phyloP scores from a whole-genome alignment of 306 rosid genomes.

The Carpinus viminea region DNA sequence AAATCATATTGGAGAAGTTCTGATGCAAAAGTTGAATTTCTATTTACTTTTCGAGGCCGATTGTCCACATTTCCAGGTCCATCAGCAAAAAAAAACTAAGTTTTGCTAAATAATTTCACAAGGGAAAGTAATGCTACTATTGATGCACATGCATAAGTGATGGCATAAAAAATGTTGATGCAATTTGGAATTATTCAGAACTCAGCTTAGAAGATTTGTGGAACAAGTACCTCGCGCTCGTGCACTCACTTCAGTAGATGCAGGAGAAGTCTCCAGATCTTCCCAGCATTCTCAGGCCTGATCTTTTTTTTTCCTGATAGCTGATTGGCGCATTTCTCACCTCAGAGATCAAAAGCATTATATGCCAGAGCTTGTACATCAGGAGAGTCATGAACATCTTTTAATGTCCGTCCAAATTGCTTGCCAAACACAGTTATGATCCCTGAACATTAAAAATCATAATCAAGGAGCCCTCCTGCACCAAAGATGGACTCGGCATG shows the following conservation, averaged over 20 bases:
- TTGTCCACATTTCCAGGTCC: background rate
- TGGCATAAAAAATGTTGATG: background rate
- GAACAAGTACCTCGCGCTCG: slow-evolving; percentile 2
- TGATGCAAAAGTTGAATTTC: background rate
- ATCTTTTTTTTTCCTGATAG: background rate
- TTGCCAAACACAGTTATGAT: background rate
- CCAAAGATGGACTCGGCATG: background rate
- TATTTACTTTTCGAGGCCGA: background rate
- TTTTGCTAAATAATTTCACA: background rate
- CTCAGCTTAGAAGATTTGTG: background rate
- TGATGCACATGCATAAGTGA: background rate
- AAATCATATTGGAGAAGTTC: background rate
- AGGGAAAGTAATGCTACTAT: background rate
- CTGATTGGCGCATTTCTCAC: background rate
- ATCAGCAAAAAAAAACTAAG: background rate
- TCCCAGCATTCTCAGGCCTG: background rate
- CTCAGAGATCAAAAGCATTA: background rate
- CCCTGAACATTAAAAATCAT: background rate
- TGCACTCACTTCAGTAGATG: background rate
- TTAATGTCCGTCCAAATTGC: background rate
- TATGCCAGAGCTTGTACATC: background rate
- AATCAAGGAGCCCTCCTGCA: background rate
- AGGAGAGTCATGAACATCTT: background rate
- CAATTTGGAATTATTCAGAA: background rate
- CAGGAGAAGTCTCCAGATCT: background rate